These are phyloP conservation scores for Penicillium expansum DNA, from an alignment of 2,329 filamentous ascomycete genomes.

Conservation along the genomic window DNA sequence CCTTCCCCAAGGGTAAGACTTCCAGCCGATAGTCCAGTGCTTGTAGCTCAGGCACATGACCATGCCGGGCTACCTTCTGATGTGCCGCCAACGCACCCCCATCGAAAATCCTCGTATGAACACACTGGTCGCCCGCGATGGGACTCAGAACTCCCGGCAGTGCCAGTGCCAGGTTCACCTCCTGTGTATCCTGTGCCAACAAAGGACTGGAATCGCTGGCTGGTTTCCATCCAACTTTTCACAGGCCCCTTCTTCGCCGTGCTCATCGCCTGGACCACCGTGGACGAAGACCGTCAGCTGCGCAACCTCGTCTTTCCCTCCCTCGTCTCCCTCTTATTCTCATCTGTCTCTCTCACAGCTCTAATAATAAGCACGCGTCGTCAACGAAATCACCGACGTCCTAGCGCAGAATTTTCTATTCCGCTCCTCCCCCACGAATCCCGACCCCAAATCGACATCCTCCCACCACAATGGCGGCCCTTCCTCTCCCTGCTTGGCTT, in stretches of 20 bases:
- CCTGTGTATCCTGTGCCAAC: neutral
- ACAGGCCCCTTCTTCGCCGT: slow-evolving; percentile 82
- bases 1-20: slow-evolving; percentile 31
- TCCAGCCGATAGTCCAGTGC: slow-evolving; percentile 38
- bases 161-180: slow-evolving; percentile 20
- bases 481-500: slow-evolving; percentile 87
- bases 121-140: slow-evolving; percentile 24
- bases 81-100: slow-evolving; percentile 7
- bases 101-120: slow-evolving; percentile 20
- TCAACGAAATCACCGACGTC: slow-evolving; percentile 36
- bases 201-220: slow-evolving; percentile 84
- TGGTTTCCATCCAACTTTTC: slow-evolving; percentile 80
- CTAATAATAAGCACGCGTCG: slow-evolving; percentile 64
- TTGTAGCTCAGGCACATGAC: slow-evolving; percentile 23
- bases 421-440: neutral
- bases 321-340: slow-evolving; percentile 65
- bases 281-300: slow-evolving; percentile 56
- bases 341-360: slow-evolving; percentile 63
- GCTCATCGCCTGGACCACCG: slow-evolving; percentile 62
- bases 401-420: neutral
- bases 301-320: slow-evolving; percentile 56
- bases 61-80: slow-evolving; percentile 4
- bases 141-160: slow-evolving; percentile 43
- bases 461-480: slow-evolving; percentile 70
- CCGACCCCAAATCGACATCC: slow-evolving; percentile 41